phyloP scores from a whole-genome alignment of 2,329 filamentous ascomycete species.

The Alternaria rosae region DNA sequence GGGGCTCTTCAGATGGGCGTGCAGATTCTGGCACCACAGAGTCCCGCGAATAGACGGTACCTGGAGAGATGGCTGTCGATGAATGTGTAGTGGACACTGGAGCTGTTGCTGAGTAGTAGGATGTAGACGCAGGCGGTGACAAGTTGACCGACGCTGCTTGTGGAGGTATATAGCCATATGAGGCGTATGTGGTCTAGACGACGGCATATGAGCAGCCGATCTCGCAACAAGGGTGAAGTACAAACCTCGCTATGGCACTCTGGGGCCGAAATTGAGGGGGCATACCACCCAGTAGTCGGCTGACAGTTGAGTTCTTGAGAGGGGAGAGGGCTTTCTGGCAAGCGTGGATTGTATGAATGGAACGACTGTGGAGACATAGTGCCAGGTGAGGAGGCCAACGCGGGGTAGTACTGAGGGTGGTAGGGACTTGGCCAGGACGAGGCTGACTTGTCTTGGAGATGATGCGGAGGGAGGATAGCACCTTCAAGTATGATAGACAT shows the following conservation, averaged over 20 bases:
- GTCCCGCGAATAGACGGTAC: constrained; percentile 38
- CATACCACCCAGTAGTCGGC: constrained; percentile 42
- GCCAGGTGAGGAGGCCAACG: constrained; percentile 36
- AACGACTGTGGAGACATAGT: constrained; percentile 45
- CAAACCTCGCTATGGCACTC: constrained; percentile 40
- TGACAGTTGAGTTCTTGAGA: constrained; percentile 34
- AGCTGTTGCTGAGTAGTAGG: constrained; percentile 33
- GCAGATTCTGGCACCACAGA: constrained; percentile 31
- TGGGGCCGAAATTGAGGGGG: constrained; percentile 38
- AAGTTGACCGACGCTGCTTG: constrained; percentile 38
- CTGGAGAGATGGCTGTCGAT: constrained; percentile 40
- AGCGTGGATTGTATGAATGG: constrained; percentile 38
- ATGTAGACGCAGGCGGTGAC: constrained; percentile 30
- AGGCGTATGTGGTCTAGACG: constrained; percentile 33
- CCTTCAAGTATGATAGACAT: constrained; percentile 48
- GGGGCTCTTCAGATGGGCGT: constrained; percentile 31
- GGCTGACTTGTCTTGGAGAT: constrained; percentile 34
- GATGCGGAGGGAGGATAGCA: constrained; percentile 46
- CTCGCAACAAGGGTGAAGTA: constrained; percentile 17
- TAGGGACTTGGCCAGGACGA: constrained; percentile 40
- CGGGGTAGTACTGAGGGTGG: constrained; percentile 33
- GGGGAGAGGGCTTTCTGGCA: constrained; percentile 37
- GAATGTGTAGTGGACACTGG: constrained; percentile 26
- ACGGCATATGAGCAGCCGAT: constrained; percentile 16
- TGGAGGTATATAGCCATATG: constrained; percentile 44